Base-by-base conservation (phyloP, 2,329 filamentous ascomycete species). In the Pseudogymnoascus sp. region DNA sequence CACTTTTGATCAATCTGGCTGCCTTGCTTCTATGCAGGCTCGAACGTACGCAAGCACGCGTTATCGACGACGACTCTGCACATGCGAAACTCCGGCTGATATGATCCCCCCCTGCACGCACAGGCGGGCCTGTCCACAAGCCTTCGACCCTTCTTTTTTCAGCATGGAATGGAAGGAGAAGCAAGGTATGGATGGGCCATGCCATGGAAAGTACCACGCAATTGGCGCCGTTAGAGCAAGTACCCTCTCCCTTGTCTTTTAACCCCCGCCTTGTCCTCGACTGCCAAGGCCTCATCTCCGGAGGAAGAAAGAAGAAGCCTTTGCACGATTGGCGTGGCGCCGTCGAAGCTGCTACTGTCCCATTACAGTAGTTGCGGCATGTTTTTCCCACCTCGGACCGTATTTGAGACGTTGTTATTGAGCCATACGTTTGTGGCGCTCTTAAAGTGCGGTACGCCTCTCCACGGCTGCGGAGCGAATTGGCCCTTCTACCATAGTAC, bases 311-410 rank as follows among this genome's bases (percentile, higher is more conserved):
- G 47, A 54, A 54, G 47, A 54, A 54, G 47, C 47, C 47, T 54
- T 54, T 54, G 47, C 47, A 33, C 47, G 24, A 35, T 35, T 54
- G 47, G 47, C 47, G 47, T 54, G 47, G 47, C 47, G 47, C 47
- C 47, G 47, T 35, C 47, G 29, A 33, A 33, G 15, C 5, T 54
- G 29, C 47, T 33, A 54, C 47, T 21, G 47, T 54, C 29, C 47
- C 29, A 54, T 35, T 54, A 54, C 47, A 54, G 47, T 54, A 54
- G 47, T 26, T 54, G 47, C 47, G 47, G 47, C n/a, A 54, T 54
- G 47, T 15, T 35, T 35, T 54, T 54, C 47, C 29, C 10, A 54
- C 47, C 47, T 54, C 29, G 47, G 47, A 54, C 29, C 47, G 29
- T 10, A 54, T 54, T 54, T 33, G 29, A 54, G 47, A 54, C 29